Conservation (phyloP, 805 yeast species). For the Cephaloascus albidus region DNA sequence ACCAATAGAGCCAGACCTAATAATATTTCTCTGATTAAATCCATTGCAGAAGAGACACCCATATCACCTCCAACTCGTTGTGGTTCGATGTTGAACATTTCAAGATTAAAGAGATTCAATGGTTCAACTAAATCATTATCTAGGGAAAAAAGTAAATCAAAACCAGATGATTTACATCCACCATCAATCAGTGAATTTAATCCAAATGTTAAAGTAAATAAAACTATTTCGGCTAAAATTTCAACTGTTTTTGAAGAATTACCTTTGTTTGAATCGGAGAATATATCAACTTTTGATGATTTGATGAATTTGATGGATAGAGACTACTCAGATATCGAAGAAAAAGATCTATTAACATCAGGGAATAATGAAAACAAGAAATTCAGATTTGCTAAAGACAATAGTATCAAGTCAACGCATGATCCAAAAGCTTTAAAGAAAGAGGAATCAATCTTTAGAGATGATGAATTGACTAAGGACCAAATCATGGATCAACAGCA, state of each 20-base stretch:
- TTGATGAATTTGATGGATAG: neutral
- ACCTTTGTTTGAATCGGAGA: neutral
- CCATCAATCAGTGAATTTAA: neutral
- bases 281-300: neutral
- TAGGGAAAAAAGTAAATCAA: neutral
- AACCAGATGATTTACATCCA: neutral
- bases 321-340: constrained; percentile 4
- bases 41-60: neutral
- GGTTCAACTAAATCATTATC: neutral
- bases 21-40: too few species aligned
- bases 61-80: neutral
- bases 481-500: constrained; percentile 29
- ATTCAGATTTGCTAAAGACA: neutral
- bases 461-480: constrained; percentile 30
- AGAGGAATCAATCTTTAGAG: constrained; percentile 21
- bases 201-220: neutral
- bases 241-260: neutral
- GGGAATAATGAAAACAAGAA: neutral
- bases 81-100: constrained; percentile 1
- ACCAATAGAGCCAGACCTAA: neutral
- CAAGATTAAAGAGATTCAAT: neutral
- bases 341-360: neutral
- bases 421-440: constrained; percentile 1
- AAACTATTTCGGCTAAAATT: neutral
- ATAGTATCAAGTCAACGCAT: neutral